phyloP scores from a whole-genome alignment of 2,329 filamentous ascomycete species.

The Acrocalymma vagum region DNA sequence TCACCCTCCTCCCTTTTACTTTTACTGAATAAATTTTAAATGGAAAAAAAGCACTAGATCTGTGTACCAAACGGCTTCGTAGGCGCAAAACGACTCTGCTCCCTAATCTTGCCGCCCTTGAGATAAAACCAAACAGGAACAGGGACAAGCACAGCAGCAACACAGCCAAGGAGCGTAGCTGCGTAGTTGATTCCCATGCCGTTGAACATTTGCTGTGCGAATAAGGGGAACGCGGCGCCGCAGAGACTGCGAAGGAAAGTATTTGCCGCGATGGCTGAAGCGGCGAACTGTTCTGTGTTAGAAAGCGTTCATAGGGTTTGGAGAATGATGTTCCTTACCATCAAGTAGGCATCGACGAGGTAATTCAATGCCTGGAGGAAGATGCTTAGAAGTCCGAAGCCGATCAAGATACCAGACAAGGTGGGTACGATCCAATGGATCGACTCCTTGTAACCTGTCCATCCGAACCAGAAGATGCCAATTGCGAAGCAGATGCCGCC shows the following conservation, averaged over 20 bases:
- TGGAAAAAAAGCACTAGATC: constrained; percentile 1
- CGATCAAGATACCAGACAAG: constrained; percentile 60
- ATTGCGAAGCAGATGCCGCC: constrained; percentile 57
- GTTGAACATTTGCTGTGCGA: constrained; percentile 64
- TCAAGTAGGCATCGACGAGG: constrained; percentile 67
- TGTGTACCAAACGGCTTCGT: constrained; percentile 30
- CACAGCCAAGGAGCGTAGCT: constrained; percentile 53
- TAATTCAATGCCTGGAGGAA: constrained; percentile 69
- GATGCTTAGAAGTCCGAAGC: constrained; percentile 65
- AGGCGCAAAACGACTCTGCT: constrained; percentile 54
- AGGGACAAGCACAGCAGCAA: constrained; percentile 55
- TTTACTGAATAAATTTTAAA: no score
- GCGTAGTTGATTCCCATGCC: constrained; percentile 61
- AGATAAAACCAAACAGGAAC: constrained; percentile 56
- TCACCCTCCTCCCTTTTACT: no score
- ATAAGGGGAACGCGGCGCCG: constrained; percentile 63
- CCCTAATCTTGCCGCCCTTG: constrained; percentile 53
- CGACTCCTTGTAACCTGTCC: constrained; percentile 52
- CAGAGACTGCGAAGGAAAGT: constrained; percentile 62
- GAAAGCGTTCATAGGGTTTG: not conserved
- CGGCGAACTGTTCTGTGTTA: constrained; percentile 50
- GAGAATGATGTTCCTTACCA: constrained; percentile 38
- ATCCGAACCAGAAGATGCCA: constrained; percentile 51
- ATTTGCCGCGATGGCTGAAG: constrained; percentile 64
- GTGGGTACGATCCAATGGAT: constrained; percentile 55